These are phyloP conservation scores for Pichia heedii DNA, from an alignment of 805 yeast genomes.

Conservation along the genomic window DNA sequence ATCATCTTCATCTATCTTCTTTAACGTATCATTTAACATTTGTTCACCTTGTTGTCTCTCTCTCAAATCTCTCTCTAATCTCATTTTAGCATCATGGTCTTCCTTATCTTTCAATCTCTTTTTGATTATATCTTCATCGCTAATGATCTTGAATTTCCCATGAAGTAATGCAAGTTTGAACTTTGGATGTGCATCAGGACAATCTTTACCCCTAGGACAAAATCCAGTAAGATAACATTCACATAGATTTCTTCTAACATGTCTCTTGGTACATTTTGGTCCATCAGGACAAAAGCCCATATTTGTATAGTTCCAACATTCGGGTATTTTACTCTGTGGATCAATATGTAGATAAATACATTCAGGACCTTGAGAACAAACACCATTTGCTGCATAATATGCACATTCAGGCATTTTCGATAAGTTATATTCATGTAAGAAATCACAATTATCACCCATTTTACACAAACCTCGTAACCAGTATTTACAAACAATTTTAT, in stretches of 20 bases:
- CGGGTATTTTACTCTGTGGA: conserved; percentile 81
- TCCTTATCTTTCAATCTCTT: conserved; percentile 16
- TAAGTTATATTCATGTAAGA: conserved; percentile 86
- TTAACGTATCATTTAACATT: not conserved
- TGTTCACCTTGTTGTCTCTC: conserved; percentile 1
- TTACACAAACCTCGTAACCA: conserved; percentile 97
- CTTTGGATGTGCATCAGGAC: conserved; percentile 77
- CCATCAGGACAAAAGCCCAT: conserved; percentile 91
- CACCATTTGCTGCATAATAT: conserved; percentile 72
- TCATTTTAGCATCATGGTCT: conserved; percentile 2
- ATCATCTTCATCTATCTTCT: not conserved
- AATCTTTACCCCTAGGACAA: conserved; percentile 80
- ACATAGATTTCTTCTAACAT: conserved; percentile 67
- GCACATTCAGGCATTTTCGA: conserved; percentile 96
- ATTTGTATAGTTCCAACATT: conserved; percentile 68
- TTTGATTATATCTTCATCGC: conserved; percentile 30
- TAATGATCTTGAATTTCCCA: conserved; percentile 35
- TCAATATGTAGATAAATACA: conserved; percentile 89
- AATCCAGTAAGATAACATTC: conserved; percentile 80
- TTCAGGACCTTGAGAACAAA: conserved; percentile 88
- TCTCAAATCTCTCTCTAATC: conserved; percentile 4
- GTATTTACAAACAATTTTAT: conserved; percentile 91
- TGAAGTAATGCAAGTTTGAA: conserved; percentile 41
- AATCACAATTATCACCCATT: conserved; percentile 94
- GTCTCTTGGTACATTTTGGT: conserved; percentile 75